Base-by-base conservation (phyloP, 140 eudicot species). In the Ambrosia hybrid region DNA sequence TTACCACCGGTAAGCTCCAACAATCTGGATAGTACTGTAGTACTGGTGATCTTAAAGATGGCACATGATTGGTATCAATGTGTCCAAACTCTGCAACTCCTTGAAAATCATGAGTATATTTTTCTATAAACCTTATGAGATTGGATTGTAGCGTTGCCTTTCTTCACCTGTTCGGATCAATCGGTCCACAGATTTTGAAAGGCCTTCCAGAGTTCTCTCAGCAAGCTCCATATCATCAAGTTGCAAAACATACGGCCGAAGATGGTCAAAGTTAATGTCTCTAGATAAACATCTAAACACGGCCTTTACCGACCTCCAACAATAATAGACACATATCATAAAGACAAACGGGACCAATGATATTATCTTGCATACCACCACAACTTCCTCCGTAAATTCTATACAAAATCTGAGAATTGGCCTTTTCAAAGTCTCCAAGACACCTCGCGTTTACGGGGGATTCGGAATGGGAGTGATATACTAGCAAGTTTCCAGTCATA, bases 311-410 rank as follows among this genome's bases (percentile, higher is more conserved):
- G 9, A 43, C 48, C 45, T 10, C 67, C 11, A 16, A 15, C 15
- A 65, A 6, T 66, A 66, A 16, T 17, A 67, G 57, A 11, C 39
- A 52, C 61, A 51, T 30, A 68, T 68, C 48, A 68, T 9, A 10
- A 51, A 37, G n/a, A 53, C 7, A 36, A 61, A 62, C 0, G 67
- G 49, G 26, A 62, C 5, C 67, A 62, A 34, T 4, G 67, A 12
- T 13, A 37, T 13, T 62, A n/a, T 62, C 49, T 62, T 62, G 67
- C 67, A 62, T 6, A 62, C 49, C 46, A 34, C 67, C 49, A 62
- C 49, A 62, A 62, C 67, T 36, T 21, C 67, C 49, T 34, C 49
- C 5, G 13, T 48, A n/a, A 62, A 3, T 5, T 62, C 49, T 62
- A 62, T 62, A 6, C 67, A 62, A 62, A 62, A 12, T 5, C 4